Conservation (phyloP, 495 filamentous ascomycete species). For the Penicillium subrubescens region DNA sequence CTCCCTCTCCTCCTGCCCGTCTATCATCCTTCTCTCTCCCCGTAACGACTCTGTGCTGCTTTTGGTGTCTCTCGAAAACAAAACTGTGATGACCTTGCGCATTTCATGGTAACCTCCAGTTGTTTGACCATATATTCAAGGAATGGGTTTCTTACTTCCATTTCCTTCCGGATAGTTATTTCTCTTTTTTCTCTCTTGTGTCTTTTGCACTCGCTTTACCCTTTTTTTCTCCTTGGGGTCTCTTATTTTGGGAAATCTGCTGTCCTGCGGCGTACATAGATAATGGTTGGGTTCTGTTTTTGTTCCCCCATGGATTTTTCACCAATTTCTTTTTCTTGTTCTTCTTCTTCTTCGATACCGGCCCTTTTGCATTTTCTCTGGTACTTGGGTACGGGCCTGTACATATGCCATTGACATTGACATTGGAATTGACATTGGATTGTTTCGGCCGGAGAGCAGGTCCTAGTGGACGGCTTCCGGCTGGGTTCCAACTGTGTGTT, state of each 20-base stretch:
- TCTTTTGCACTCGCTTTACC: background rate
- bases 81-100: constrained; percentile 37
- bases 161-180: constrained; percentile 6
- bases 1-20: background rate
- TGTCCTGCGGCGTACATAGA: constrained; percentile 33
- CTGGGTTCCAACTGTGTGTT: background rate
- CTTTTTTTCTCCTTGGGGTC: constrained; percentile 20
- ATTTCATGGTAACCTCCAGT: constrained; percentile 28
- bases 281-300: constrained; percentile 21
- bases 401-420: background rate
- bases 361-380: background rate
- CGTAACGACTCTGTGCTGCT: constrained; percentile 38
- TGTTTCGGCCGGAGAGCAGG: background rate
- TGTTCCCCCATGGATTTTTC: constrained; percentile 15
- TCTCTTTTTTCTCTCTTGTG: constrained; percentile 3
- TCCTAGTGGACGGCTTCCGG: background rate
- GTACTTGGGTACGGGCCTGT: background rate
- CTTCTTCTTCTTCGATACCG: background rate
- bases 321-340: constrained; percentile 17
- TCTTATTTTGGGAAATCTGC: constrained; percentile 21
- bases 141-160: background rate
- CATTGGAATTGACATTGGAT: background rate
- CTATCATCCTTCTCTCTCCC: constrained; percentile 2
- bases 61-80: constrained; percentile 28
- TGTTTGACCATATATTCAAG: constrained; percentile 12